Base-by-base conservation (phyloP, 768 basidiomycete genomes). In the Tephrocybe sp. region DNA sequence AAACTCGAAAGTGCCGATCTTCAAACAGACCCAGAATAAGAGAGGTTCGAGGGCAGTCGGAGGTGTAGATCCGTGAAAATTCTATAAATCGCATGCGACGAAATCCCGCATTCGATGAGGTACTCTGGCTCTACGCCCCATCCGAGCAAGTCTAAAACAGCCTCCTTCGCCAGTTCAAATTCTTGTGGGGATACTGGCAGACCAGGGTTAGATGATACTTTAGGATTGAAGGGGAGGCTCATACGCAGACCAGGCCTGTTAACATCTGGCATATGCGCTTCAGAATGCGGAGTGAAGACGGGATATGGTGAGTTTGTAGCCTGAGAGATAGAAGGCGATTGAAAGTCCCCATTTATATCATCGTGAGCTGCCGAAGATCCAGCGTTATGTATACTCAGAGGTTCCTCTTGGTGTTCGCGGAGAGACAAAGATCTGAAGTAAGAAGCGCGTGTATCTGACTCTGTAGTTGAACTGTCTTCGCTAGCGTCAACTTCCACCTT, bases 71-170 rank as follows among this genome's bases (percentile, higher is more conserved):
- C 75, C 23, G 67, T 71, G 54, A 78, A 77, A 7, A 75, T 70
- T 47, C 62, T 65, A 51, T 66, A 68, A 30, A 78, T 59, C 8
- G 61, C 64, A 22, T 63, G 63, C 13, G 65, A 58, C 20, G 76
- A 75, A 26, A 82, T 65, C 5, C 77, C 77, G 16, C 59, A 68
- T 13, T 72, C 68, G 40, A 79, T 59, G 6, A 79, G 68, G 56
- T 78, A 75, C 61, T 79, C 75, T 1, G 77, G 73, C 5, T 67
- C 60, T 20, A 80, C 77, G 19, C 77, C 77, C 77, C 78, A 79
- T 11, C 80, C 77, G 6, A 81, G 66, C n/a, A 82, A 67, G 59
- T 80, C 79, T 23, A 80, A 70, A n/a, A 82, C 73, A 30, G 78
- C 63, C 13, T 62, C 62, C 54, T 78, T 78, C 40, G 77, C 76